Base-by-base conservation (phyloP, 495 filamentous ascomycete genomes). In the Xylaria acuta region DNA sequence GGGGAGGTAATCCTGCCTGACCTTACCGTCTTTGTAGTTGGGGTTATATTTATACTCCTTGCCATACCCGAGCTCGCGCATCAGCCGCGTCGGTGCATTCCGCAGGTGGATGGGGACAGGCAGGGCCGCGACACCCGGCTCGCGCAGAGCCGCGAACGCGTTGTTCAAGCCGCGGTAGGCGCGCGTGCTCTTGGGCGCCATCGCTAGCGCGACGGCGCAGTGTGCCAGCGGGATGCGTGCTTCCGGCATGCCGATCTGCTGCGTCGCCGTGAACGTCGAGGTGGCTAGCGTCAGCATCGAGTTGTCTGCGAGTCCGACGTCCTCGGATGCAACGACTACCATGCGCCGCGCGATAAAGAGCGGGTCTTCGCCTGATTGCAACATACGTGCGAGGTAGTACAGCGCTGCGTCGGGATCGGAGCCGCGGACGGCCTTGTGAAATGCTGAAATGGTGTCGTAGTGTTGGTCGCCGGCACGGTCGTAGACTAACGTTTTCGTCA, bases 41-140 rank as follows among this genome's bases (percentile, higher is more conserved):
- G 96, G 96, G 76, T 97, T 97, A 80, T 99, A 99, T 78, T 99
- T 99, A 79, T 99, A 99, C 79, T 93, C 94, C 64, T 86, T 90
- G 12, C 96, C 96, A 74, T 93, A 94, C 1, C 93, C 95, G 60
- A 98, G 81, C 77, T 98, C 95, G 74, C 93, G 92, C 96, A 99
- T 97, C 75, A 98, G 76, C 75, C 89, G 88, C 8, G 96, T 98
- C 2, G 95, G 94, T 11, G 95, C 95, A 80, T 98, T 98, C 54
- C 96, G 82, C 64, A 99, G 81, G 82, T 99, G 96, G 47, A 97
- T 79, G 30, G 96, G 96, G 14, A 99, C 87, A 0, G 94, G 91
- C 58, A 97, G 74, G 3, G 88, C 88, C 0, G 94, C 95, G 5
- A 96, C 84, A 0, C 93, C 94, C 0, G 93, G 94, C 75, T 97